A percentile compares a stretch with the other conserved stretches of the same genome.
These are phyloP conservation scores for Aspergillus carlsbadensis DNA, from an alignment of 495 filamentous ascomycete species.

Conservation along the genomic window DNA sequence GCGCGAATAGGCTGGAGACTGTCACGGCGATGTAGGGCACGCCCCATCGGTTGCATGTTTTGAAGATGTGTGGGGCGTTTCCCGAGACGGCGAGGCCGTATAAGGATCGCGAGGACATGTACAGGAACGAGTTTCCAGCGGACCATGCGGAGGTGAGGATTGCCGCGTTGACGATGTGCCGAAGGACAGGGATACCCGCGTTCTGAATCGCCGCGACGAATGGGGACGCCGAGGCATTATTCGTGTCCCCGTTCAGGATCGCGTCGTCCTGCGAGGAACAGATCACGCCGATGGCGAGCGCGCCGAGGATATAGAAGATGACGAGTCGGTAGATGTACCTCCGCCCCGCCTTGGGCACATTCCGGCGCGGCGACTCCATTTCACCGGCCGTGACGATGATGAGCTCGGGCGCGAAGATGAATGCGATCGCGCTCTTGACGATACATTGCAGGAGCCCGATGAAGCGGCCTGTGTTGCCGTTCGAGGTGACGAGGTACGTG, in stretches of 20 bases:
- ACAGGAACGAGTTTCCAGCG: conserved; percentile 76
- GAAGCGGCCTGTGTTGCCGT: conserved; percentile 39
- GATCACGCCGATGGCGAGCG: conserved; percentile 58
- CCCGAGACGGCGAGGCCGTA: conserved; percentile 55
- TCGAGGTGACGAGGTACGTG: conserved; percentile 21
- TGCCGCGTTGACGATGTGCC: conserved; percentile 75
- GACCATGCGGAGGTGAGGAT: conserved; percentile 70
- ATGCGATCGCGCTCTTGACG: conserved; percentile 52
- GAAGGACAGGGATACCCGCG: conserved; percentile 64
- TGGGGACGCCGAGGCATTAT: conserved; percentile 51
- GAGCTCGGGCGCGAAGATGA: conserved; percentile 56
- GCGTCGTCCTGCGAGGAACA: conserved; percentile 38
- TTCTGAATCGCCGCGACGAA: conserved; percentile 61
- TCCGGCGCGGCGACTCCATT: conserved; percentile 71
- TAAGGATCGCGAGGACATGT: conserved; percentile 71
- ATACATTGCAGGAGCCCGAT: conserved; percentile 44
- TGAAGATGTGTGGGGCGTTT: conserved; percentile 49
- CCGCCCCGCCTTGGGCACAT: conserved; percentile 74
- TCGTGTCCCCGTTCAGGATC: conserved; percentile 27
- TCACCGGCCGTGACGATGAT: conserved; percentile 62
- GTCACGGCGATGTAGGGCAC: conserved; percentile 48
- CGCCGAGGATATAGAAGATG: conserved; percentile 71
- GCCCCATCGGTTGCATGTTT: conserved; percentile 46
- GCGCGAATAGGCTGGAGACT: conserved; percentile 33
- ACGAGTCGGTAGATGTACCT: conserved; percentile 84